These are phyloP conservation scores for Plasmodium coatneyi DNA, from an alignment of 169 alveolate species.

Conservation along the genomic window DNA sequence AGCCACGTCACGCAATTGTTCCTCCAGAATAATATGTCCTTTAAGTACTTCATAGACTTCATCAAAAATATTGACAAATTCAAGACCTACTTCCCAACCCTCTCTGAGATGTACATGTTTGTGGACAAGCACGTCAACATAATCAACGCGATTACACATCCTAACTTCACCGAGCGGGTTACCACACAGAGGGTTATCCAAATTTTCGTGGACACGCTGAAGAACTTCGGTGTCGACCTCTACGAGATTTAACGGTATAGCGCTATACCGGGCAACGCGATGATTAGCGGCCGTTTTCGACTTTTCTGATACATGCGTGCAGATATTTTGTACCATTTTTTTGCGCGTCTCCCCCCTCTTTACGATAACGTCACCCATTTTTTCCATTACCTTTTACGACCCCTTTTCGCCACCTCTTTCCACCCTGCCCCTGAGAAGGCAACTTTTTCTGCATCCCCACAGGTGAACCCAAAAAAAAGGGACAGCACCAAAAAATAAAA, in stretches of 20 bases:
- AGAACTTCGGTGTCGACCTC: constrained; percentile 11
- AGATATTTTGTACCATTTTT: not conserved
- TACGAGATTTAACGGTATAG: not conserved
- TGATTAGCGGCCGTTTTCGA: not conserved
- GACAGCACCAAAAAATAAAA: not conserved
- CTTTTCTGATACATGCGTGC: not conserved
- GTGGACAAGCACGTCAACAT: constrained; percentile 41
- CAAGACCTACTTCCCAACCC: constrained; percentile 44
- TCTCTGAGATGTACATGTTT: constrained; percentile 36
- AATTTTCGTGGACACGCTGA: not conserved
- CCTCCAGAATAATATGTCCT: constrained; percentile 27
- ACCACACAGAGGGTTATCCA: constrained; percentile 14
- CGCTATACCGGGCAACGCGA: not conserved
- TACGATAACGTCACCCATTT: not conserved
- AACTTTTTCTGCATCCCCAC: not conserved
- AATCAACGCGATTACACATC: constrained; percentile 2
- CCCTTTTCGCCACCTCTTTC: not conserved
- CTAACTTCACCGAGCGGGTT: not conserved
- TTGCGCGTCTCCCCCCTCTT: not conserved
- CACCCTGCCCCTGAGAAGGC: not conserved
- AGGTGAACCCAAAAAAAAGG: not conserved
- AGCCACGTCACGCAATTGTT: constrained; percentile 16
- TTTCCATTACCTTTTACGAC: too few species aligned
- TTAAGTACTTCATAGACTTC: constrained; percentile 8
- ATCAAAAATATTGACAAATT: constrained; percentile 25